Conservation (phyloP, 2,329 filamentous ascomycete species). For the Colletotrichum simmondsii region DNA sequence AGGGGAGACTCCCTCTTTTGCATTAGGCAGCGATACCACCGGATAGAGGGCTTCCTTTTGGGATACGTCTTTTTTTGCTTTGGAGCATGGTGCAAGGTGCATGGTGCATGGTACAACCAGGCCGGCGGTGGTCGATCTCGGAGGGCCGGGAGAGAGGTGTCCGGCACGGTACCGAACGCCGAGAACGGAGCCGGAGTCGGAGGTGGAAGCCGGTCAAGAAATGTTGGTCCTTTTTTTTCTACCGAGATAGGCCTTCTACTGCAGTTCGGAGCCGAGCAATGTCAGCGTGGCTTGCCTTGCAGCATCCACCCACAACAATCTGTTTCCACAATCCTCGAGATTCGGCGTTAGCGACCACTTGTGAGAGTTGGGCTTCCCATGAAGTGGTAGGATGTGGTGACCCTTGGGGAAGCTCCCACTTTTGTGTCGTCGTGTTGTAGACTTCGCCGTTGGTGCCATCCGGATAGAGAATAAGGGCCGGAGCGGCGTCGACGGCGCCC, state of each 20-base stretch:
- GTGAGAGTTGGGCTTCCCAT: constrained; percentile 59
- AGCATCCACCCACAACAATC: constrained; percentile 65
- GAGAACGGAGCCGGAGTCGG: constrained; percentile 1
- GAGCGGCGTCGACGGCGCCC: constrained; percentile 52
- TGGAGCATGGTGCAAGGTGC: constrained; percentile 25
- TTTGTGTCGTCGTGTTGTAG: constrained; percentile 72
- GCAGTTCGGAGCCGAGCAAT: constrained; percentile 29
- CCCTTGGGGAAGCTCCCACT: constrained; percentile 62
- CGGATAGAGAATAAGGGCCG: constrained; percentile 72
- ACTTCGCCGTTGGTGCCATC: constrained; percentile 76
- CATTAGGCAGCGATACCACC: constrained; percentile 31
- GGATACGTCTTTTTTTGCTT: constrained; percentile 6
- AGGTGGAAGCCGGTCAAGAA: background rate
- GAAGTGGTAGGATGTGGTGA: constrained; percentile 39
- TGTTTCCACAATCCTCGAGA: constrained; percentile 52
- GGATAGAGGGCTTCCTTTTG: constrained; percentile 16
- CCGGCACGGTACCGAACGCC: constrained; percentile 2
- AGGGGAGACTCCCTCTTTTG: constrained; percentile 13
- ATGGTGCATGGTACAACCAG: constrained; percentile 13
- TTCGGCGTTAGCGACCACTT: constrained; percentile 51
- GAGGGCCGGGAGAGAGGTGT: background rate
- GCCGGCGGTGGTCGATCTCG: constrained; percentile 16
- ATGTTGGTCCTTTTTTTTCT: background rate
- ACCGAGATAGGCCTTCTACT: constrained; percentile 26
- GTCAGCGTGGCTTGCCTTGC: constrained; percentile 53